phyloP scores from a whole-genome alignment of 768 basidiomycete species.

The Trametes coccinea region DNA sequence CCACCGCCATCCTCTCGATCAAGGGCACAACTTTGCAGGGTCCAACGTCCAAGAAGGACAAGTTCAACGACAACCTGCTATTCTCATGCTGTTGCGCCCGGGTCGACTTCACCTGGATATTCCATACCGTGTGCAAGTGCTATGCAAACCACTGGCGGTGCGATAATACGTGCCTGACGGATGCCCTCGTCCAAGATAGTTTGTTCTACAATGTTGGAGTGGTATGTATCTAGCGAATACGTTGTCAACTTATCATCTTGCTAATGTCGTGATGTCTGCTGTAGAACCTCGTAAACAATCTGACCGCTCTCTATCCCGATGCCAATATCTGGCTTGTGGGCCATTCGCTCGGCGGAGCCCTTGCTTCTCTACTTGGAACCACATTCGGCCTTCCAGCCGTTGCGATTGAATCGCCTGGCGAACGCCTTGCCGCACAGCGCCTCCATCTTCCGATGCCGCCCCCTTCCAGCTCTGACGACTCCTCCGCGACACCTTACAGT shows the following conservation, averaged over 20 bases:
- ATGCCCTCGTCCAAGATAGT: slow-evolving; percentile 83
- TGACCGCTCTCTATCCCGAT: slow-evolving; percentile 56
- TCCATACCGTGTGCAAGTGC: slow-evolving; percentile 87
- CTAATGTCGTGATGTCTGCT: background rate
- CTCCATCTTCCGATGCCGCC: slow-evolving; percentile 66
- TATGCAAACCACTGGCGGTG: slow-evolving; percentile 72
- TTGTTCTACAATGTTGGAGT: slow-evolving; percentile 92
- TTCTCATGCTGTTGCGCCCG: slow-evolving; percentile 95
- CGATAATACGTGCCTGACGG: slow-evolving; percentile 76
- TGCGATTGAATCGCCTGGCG: slow-evolving; percentile 66
- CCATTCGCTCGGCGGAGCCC: slow-evolving; percentile 62
- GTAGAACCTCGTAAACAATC: slow-evolving; percentile 58
- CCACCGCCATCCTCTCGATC: slow-evolving; percentile 83
- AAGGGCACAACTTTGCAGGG: slow-evolving; percentile 88
- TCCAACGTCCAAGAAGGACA: slow-evolving; percentile 87
- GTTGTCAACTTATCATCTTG: no score
- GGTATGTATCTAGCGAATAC: slow-evolving; percentile 44
- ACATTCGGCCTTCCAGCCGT: slow-evolving; percentile 68
- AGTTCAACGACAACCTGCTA: slow-evolving; percentile 87
- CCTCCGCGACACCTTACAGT: background rate
- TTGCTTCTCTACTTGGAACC: slow-evolving; percentile 62
- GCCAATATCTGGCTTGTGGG: slow-evolving; percentile 64
- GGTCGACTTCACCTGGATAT: slow-evolving; percentile 84
- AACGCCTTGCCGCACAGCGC: slow-evolving; percentile 58
- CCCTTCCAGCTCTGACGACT: slow-evolving; percentile 30